These are phyloP conservation scores for Haberlea rhodopensis DNA, from an alignment of 257 asterid genomes.

Conservation along the genomic window DNA sequence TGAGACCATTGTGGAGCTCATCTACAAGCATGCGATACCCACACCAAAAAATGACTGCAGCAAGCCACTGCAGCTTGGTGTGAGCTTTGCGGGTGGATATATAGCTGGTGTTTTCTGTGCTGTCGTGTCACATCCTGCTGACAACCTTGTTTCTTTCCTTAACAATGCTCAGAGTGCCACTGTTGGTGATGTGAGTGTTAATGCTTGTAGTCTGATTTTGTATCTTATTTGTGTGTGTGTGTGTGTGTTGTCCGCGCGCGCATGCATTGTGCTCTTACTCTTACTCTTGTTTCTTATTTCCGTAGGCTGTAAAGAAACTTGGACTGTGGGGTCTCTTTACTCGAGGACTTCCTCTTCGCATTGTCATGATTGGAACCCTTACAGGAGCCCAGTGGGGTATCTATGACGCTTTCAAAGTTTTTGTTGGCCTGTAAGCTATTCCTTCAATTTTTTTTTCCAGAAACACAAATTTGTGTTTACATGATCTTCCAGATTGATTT, in stretches of 20 bases:
- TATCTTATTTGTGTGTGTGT: no score
- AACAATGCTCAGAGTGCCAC: slow-evolving; percentile 91
- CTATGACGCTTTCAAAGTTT: slow-evolving; percentile 93
- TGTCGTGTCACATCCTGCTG: slow-evolving; percentile 85
- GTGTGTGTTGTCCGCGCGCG: no score
- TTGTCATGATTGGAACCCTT: slow-evolving; percentile 94
- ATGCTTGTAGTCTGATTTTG: slow-evolving; percentile 9
- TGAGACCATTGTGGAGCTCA: slow-evolving; percentile 70
- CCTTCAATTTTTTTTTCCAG: not conserved
- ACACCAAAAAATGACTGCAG: slow-evolving; percentile 73
- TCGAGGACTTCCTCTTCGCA: slow-evolving; percentile 90
- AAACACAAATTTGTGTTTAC: not conserved
- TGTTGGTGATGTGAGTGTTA: slow-evolving; percentile 70
- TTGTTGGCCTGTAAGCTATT: slow-evolving; percentile 75
- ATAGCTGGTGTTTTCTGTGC: slow-evolving; percentile 88
- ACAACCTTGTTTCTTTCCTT: slow-evolving; percentile 88
- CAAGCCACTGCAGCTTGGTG: slow-evolving; percentile 75
- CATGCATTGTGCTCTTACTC: not conserved
- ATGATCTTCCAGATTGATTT: not conserved
- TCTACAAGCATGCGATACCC: slow-evolving; percentile 77
- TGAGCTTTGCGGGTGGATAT: slow-evolving; percentile 89
- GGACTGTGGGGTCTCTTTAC: slow-evolving; percentile 79
- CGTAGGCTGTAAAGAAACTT: slow-evolving; percentile 75
- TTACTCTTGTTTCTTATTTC: slow-evolving; percentile 3
- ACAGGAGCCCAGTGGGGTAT: slow-evolving; percentile 99